Conservation (phyloP, 192 early-diverging fungal genomes). For the Coemansia sp. region DNA sequence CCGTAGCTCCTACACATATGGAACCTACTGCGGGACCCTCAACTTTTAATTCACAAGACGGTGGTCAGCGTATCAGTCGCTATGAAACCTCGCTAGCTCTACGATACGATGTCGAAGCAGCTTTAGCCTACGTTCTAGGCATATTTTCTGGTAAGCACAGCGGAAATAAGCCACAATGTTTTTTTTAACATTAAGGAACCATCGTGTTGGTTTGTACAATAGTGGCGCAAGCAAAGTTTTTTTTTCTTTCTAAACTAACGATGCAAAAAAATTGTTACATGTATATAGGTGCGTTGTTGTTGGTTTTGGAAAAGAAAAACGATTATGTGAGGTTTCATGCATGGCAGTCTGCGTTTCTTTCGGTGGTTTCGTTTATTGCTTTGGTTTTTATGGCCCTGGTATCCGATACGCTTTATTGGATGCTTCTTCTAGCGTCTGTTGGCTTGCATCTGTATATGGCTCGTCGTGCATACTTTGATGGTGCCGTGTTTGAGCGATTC, state of each 20-base stretch:
- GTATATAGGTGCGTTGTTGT: slow-evolving; percentile 60
- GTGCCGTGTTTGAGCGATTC: slow-evolving; percentile 66
- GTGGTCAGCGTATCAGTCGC: slow-evolving; percentile 67
- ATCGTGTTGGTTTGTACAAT: not conserved
- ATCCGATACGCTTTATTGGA: slow-evolving; percentile 39
- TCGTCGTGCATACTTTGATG: slow-evolving; percentile 67
- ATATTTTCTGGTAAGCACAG: slow-evolving; percentile 51
- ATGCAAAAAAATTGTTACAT: not conserved
- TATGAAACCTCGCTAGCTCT: slow-evolving; percentile 70
- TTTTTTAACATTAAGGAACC: slow-evolving; percentile 25
- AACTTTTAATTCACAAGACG: slow-evolving; percentile 47
- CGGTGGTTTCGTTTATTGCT: slow-evolving; percentile 17
- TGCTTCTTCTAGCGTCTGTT: slow-evolving; percentile 17
- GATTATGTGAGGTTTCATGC: slow-evolving; percentile 57
- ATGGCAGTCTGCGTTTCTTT: slow-evolving; percentile 52
- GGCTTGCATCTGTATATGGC: slow-evolving; percentile 28
- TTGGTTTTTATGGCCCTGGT: slow-evolving; percentile 39
- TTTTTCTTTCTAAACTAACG: not conserved
- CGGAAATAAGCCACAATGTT: slow-evolving; percentile 5
- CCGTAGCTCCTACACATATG: too few relatives aligned
- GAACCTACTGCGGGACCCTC: slow-evolving; percentile 43
- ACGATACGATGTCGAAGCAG: slow-evolving; percentile 73
- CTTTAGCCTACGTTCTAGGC: slow-evolving; percentile 63
- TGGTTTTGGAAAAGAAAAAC: slow-evolving; percentile 74
- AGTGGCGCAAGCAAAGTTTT: not conserved